phyloP scores from a whole-genome alignment of 179 eudicot species.

The Spergularia azorica region DNA sequence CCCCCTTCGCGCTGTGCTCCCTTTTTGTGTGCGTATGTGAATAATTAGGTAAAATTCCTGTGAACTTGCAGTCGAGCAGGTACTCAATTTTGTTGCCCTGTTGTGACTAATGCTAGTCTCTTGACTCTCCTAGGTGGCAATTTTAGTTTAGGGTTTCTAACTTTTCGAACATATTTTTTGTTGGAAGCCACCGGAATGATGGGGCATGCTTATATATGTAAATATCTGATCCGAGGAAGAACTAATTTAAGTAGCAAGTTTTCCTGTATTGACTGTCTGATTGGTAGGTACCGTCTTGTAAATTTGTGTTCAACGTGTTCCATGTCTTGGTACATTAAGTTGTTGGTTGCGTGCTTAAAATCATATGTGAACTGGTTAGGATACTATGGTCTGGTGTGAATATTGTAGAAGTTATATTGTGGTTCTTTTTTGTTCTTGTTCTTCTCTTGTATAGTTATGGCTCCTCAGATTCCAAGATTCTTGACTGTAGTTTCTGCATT shows the following conservation, averaged over 20 bases:
- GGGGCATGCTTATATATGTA: constrained; percentile 27
- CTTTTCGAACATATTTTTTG: constrained; percentile 10
- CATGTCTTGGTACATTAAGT: background rate
- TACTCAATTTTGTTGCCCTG: background rate
- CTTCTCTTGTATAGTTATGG: too few relatives aligned
- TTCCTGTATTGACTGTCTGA: background rate
- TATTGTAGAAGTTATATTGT: too few relatives aligned
- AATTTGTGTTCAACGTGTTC: constrained; percentile 5
- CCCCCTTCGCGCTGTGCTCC: constrained; percentile 11
- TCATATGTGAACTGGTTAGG: too few relatives aligned
- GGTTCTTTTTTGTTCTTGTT: too few relatives aligned
- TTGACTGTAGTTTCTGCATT: too few relatives aligned
- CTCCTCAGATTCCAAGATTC: too few relatives aligned
- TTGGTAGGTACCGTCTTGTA: background rate
- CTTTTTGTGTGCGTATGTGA: constrained; percentile 17
- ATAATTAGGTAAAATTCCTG: constrained; percentile 11
- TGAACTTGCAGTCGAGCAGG: constrained; percentile 17
- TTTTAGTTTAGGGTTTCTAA: constrained; percentile 23
- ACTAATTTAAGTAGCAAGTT: background rate
- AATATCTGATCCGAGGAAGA: constrained; percentile 21
- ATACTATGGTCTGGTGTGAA: too few relatives aligned
- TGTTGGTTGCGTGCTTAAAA: too few relatives aligned
- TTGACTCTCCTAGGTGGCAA: constrained; percentile 13
- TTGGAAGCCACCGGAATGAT: constrained; percentile 12
- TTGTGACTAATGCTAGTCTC: background rate